A percentile compares a stretch with the other conserved stretches of the same genome.
phyloP scores from a whole-genome alignment of 1,284 basidiomycete genomes.

The Tilletiopsis washingtonensis region DNA sequence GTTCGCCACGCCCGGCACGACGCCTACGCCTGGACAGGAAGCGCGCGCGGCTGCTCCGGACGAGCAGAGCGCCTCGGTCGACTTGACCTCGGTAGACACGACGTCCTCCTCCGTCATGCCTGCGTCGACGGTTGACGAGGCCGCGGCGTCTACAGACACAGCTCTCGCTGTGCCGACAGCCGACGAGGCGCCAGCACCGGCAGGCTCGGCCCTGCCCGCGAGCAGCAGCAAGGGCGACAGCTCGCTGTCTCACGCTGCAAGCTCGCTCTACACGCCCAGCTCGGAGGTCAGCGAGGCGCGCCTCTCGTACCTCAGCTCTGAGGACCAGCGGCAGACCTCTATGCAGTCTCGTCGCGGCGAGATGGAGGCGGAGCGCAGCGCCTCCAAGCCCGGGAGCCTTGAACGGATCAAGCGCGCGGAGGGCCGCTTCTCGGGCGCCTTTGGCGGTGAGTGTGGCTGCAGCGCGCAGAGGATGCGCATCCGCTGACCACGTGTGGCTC shows the following conservation, averaged over 20 bases:
- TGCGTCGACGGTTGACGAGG: no score
- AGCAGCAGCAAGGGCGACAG: constrained; percentile 1
- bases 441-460: constrained; percentile 9
- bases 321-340: constrained; percentile 2
- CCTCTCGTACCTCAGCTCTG: constrained; percentile 8
- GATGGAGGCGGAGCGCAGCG: constrained; percentile 18
- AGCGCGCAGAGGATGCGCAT: neutral
- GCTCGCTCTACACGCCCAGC: neutral
- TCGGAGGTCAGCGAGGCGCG: neutral
- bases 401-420: constrained; percentile 23
- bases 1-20: no score
- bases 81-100: no score
- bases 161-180: no score
- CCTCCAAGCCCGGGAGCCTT: constrained; percentile 10
- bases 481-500: neutral
- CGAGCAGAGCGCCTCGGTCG: no score
- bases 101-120: no score
- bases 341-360: constrained; percentile 20
- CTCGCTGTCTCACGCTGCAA: neutral
- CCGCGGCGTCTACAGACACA: no score
- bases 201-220: no score
- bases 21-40: no score
- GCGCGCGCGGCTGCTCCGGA: no score
- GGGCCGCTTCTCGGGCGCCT: constrained; percentile 28
- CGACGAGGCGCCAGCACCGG: no score